Base-by-base conservation (phyloP, 768 basidiomycete genomes). In the Solioccasus polychromus region DNA sequence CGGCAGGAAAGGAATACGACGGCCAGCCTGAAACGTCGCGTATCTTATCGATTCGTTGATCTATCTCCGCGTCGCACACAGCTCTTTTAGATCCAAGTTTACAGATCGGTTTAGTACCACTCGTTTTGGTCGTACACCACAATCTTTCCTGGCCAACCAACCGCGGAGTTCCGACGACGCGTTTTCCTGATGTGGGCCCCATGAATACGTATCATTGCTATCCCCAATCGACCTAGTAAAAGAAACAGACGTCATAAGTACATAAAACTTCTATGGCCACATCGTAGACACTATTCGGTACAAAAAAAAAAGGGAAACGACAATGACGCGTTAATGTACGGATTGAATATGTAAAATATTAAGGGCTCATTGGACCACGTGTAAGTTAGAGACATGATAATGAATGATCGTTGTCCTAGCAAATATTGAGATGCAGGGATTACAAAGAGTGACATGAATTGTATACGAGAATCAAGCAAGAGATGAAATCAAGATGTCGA, bases 321-420 rank as follows among this genome's bases (percentile, higher is more conserved):
- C 47, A 50, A 59, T 62, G 60, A 53, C 56, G 54, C 24, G 52
- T 58, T 58, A 58, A 58, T 65, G 53, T 67, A 58, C 55, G 42
- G 23, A 51, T 45, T 53, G 61, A 48, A 63, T 65, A 67, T 66
- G 63, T 55, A 63, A 52, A 66, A 55, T 62, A 66, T 68, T 66
- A 68, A 68, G 57, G 62, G 59, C 50, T 52, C 47, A 31, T 52
- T 48, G 45, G 36, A 54, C 50, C 53, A 58, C 60, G 59, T 58
- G 64, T 66, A 66, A 57, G 55, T 66, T 66, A 66, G 34, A 65
- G 49, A 43, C 34, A 48, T 61, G 53, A 57, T 63, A 55, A 68
- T 66, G 64, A 68, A 62, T 60, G 64, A 65, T 68, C 57, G 61
- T 66, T 60, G 63, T 61, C 66, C 61, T 57, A 52, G 37, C 35